Conservation (phyloP, 345 rosid species). For the Populus tremula region DNA sequence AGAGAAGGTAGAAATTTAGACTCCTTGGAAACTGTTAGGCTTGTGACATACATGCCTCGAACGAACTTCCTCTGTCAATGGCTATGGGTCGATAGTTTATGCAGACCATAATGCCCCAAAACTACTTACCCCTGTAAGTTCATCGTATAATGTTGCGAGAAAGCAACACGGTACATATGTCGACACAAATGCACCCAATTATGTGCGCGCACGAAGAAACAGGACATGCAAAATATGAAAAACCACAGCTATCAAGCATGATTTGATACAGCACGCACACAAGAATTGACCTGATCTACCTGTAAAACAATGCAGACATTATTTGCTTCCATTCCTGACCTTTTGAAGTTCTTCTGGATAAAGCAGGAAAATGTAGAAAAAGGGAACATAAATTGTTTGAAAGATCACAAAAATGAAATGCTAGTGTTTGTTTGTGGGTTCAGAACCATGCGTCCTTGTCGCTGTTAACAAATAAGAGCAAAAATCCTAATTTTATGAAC, state of each 20-base stretch:
- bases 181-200: neutral
- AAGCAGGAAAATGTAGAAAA: neutral
- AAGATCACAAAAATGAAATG: neutral
- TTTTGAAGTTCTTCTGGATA: neutral
- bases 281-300: neutral
- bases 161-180: neutral
- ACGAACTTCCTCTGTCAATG: neutral
- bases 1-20: conserved; percentile 1
- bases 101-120: conserved; percentile 10
- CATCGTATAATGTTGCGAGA: neutral
- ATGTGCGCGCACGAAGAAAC: neutral
- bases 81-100: neutral
- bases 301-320: neutral
- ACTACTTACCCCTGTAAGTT: conserved; percentile 15
- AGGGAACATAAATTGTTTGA: neutral
- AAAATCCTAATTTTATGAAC: neutral
- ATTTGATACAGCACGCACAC: neutral
- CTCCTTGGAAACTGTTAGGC: conserved; percentile 9
- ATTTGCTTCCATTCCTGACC: neutral
- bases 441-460: neutral
- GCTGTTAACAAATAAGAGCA: neutral
- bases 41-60: conserved; percentile 16
- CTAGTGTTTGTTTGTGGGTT: neutral
- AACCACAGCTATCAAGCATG: neutral
- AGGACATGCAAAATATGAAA: neutral